These are phyloP conservation scores for Alternaria triticimaculans DNA, from an alignment of 2,329 filamentous ascomycete species.

Conservation along the genomic window DNA sequence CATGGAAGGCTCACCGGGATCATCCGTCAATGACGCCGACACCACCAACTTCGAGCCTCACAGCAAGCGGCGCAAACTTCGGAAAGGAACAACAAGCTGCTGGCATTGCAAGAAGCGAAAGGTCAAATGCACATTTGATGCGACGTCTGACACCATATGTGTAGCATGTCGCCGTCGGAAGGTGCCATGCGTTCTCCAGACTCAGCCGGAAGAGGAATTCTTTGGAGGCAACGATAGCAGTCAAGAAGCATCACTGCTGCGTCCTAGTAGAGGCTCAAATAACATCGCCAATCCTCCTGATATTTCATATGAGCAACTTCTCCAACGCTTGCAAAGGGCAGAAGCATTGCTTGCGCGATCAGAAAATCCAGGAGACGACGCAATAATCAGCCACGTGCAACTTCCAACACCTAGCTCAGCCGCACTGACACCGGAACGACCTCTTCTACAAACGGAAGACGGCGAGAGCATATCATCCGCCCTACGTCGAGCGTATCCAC, in stretches of 20 bases:
- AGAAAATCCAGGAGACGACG: not conserved
- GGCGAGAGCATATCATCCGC: conserved; percentile 5
- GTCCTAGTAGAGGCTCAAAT: not conserved
- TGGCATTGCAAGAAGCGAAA: conserved; percentile 35
- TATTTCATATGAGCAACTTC: conserved; percentile 1
- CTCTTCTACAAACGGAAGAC: not conserved
- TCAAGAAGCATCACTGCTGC: not conserved
- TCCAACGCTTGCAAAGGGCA: conserved; percentile 16
- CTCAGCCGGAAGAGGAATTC: conserved; percentile 18
- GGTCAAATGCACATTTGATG: conserved; percentile 23
- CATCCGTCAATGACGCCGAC: not conserved
- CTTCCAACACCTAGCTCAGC: not conserved
- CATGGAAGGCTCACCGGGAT: not conserved
- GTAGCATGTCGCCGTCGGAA: conserved; percentile 21
- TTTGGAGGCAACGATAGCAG: not conserved
- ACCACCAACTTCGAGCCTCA: conserved; percentile 3
- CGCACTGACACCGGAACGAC: not conserved
- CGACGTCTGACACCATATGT: conserved; percentile 13
- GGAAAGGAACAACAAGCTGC: conserved; percentile 34
- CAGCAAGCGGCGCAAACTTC: conserved; percentile 24
- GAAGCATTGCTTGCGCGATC: conserved; percentile 8
- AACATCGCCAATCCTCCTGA: not conserved
- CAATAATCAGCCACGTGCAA: conserved; percentile 1
- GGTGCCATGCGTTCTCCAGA: conserved; percentile 25
- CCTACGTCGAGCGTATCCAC: conserved; percentile 16